Base-by-base conservation (phyloP, 2,329 filamentous ascomycete genomes). In the Aspergillus glaucus region DNA sequence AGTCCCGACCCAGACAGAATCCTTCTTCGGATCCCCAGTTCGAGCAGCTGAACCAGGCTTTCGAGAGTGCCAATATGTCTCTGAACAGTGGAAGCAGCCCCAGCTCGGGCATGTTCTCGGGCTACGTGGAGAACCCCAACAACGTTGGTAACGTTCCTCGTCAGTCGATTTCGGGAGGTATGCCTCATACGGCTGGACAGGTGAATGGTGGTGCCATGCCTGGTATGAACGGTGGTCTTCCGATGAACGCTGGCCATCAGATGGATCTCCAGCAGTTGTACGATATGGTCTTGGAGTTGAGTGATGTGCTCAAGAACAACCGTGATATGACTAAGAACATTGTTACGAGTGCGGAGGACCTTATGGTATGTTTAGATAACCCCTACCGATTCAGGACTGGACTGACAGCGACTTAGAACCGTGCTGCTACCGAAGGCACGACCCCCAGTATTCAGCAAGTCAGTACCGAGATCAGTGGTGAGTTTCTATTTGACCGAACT, bases 231-330 rank as follows among this genome's bases (percentile, higher is more conserved):
- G 58, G 60, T 5, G 61, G 58, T 28, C 62, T 73, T 50, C 66
- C 72, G 1, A 69, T 73, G 65, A 73, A 72, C 51, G 74, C 74
- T 7, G 75, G 75, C 9, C 75, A 77, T 47, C 72, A 76, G 60
- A 75, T 76, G 71, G 75, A 77, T 53, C 62, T 77, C 43, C 74
- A 76, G 52, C 71, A 75, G 47, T 63, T 77, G 2, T 77, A 74
- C 49, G 70, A 75, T 32, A 75, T 75, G 67, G 71, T 77, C 24
- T 58, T 74, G 46, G 75, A 77, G 50, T 57, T 77, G 52, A 75
- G 74, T 43, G 70, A 74, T 14, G 69, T 77, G 1, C 59, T 77
- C 46, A 71, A 72, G 54, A 72, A 72, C 48, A 77, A 77, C 49
- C 70, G 75, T 14, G 75, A 76, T 51, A 69, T 71, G 53, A 76